Base-by-base conservation (phyloP, 192 early-diverging fungal genomes). In the Coemansia brasiliensis region DNA sequence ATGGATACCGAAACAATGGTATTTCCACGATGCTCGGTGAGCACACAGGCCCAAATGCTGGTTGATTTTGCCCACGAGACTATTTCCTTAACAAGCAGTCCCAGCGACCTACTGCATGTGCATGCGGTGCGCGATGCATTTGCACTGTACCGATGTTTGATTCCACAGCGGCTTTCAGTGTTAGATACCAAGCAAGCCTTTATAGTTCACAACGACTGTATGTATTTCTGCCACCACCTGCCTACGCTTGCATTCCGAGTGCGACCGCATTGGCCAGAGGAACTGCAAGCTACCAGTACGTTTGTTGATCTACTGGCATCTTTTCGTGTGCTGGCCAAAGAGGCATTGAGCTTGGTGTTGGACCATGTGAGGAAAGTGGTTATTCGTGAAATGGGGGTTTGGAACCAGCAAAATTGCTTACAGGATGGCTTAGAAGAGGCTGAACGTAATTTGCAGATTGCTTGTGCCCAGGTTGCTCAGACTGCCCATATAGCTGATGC, bases 71-170 rank as follows among this genome's bases (percentile, higher is more conserved):
- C 68, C 11, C 63, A 52, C 39, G 74, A 70, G 39, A 78, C 74
- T 4, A 61, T 78, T 13, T 63, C 57, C 2, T 53, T 70, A 22
- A 55, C 62, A 1, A 56, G 56, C 40, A 45, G 42, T 4, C 59
- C 41, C 12, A 59, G 64, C 0, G 64, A 60, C 0, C 55, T 64
- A 9, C 22, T 67, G 61, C 60, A 78, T 22, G 63, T 71, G 10
- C 50, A 71, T 15, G 74, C 74, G 0, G 68, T 78, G 45, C 74
- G 74, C 35, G 74, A 78, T n/a, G 67, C 74, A 6, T 67, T 78
- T 27, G 39, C 51, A 18, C 68, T 78, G 38, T 71, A 67, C 25
- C 63, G 67, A 42, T 63, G 64, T 22, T 64, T 78, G 55, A 52
- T 65, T 22, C 74, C 63, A 6, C 21, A 49, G 25, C 24, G 45